These are phyloP conservation scores for Biscutella auriculata DNA, from an alignment of 441 rosid genomes.

Conservation along the genomic window DNA sequence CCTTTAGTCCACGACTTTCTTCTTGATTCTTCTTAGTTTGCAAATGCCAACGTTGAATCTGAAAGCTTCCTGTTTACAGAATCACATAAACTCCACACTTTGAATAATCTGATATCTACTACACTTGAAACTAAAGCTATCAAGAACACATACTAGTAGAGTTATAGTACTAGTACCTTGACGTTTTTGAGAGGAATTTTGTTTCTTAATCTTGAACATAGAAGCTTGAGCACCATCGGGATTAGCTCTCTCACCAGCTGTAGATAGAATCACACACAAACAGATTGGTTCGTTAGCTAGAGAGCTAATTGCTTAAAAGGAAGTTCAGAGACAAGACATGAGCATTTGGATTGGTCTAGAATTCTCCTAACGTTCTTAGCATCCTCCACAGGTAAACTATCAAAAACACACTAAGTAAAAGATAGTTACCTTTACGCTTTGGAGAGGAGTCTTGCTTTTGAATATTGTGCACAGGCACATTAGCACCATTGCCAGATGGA, in stretches of 20 bases:
- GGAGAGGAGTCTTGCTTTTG: conserved; percentile 7
- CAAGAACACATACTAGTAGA: neutral
- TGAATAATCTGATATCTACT: too few relatives aligned
- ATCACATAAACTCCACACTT: too few relatives aligned
- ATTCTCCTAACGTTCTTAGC: neutral
- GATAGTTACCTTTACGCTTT: conserved; percentile 23
- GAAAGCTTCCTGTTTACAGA: conserved; percentile 15
- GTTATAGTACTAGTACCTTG: too few relatives aligned
- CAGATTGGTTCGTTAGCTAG: too few relatives aligned
- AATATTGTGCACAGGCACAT: neutral
- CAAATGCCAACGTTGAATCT: conserved; percentile 20
- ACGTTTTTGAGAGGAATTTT: neutral
- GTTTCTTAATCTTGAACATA: conserved; percentile 6
- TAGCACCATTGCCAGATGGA: neutral
- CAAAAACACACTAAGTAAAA: neutral
- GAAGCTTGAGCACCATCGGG: neutral
- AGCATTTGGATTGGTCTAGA: too few relatives aligned
- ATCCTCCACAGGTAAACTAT: neutral
- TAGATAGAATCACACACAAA: conserved; percentile 5
- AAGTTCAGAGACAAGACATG: too few relatives aligned
- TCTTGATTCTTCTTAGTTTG: conserved; percentile 9
- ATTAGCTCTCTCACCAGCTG: conserved; percentile 10
- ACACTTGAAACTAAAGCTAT: neutral
- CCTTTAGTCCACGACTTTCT: neutral
- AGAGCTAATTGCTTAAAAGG: too few relatives aligned